These are phyloP conservation scores for Yamadazyma mexicana DNA, from an alignment of 1,139 yeast genomes.

Conservation along the genomic window DNA sequence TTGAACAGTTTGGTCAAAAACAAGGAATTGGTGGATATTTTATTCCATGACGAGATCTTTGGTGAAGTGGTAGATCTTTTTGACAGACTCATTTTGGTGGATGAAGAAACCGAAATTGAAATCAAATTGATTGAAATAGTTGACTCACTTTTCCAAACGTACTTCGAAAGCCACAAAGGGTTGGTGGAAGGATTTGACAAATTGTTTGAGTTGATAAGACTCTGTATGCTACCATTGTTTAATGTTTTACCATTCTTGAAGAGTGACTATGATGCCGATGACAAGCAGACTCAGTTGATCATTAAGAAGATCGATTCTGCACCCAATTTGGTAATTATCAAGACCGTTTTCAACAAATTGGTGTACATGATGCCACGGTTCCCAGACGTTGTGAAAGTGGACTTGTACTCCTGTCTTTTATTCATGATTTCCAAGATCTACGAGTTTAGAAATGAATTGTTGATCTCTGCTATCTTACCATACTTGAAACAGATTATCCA, in stretches of 20 bases:
- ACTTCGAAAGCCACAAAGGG: conserved; percentile 23
- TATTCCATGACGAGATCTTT: conserved; percentile 70
- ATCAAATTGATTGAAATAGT: conserved; percentile 57
- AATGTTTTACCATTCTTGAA: conserved; percentile 61
- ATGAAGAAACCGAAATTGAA: conserved; percentile 52
- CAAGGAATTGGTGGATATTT: conserved; percentile 55
- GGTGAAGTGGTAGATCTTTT: conserved; percentile 74
- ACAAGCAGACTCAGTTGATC: conserved; percentile 30
- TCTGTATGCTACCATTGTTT: conserved; percentile 67
- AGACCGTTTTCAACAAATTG: conserved; percentile 54
- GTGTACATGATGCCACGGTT: conserved; percentile 62
- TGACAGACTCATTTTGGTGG: conserved; percentile 69
- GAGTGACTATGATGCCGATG: conserved; percentile 39
- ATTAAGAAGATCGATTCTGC: conserved; percentile 35
- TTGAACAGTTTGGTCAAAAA: conserved; percentile 59
- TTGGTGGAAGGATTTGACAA: conserved; percentile 68
- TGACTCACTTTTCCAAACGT: conserved; percentile 43
- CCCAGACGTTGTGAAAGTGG: conserved; percentile 67
- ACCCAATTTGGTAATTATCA: conserved; percentile 42
- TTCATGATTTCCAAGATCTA: conserved; percentile 62
- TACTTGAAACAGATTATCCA: conserved; percentile 51
- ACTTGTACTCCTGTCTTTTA: conserved; percentile 68
- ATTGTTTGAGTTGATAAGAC: conserved; percentile 74
- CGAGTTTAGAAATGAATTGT: conserved; percentile 44
- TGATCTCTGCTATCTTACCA: conserved; percentile 57